phyloP scores from a whole-genome alignment of 371 early-diverging fungal species.

The Apophysomyces trapeziformis region DNA sequence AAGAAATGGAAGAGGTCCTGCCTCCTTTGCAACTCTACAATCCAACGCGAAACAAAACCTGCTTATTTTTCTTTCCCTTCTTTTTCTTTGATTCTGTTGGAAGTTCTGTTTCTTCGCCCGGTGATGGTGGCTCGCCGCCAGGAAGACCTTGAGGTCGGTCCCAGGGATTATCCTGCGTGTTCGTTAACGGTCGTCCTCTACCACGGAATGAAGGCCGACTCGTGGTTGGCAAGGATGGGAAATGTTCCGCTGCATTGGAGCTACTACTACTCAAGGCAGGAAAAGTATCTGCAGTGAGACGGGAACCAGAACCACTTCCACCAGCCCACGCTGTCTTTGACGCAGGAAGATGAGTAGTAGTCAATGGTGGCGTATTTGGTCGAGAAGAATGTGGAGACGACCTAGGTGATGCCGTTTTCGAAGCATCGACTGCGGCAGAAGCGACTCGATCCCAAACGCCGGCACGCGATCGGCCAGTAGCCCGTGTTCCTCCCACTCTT shows the following conservation, averaged over 20 bases:
- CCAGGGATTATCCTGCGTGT: slow-evolving; percentile 25
- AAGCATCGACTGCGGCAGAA: slow-evolving; percentile 39
- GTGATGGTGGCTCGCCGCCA: slow-evolving; percentile 5
- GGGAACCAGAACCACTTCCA: background rate
- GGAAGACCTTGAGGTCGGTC: slow-evolving; percentile 23
- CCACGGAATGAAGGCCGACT: slow-evolving; percentile 35
- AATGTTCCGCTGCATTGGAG: slow-evolving; percentile 18
- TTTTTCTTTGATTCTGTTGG: slow-evolving; percentile 33
- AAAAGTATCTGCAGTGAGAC: slow-evolving; percentile 19
- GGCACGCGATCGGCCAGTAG: slow-evolving; percentile 39
- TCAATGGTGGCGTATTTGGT: slow-evolving; percentile 37
- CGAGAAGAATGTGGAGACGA: slow-evolving; percentile 46
- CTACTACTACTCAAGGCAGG: slow-evolving; percentile 24
- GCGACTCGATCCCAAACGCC: slow-evolving; percentile 55
- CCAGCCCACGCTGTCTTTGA: slow-evolving; percentile 32
- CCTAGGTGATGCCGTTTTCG: slow-evolving; percentile 26
- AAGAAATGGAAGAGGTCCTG: background rate
- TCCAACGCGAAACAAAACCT: slow-evolving; percentile 64
- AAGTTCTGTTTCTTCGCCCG: slow-evolving; percentile 14
- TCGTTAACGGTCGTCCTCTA: slow-evolving; percentile 31
- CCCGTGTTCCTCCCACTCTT: slow-evolving; percentile 35
- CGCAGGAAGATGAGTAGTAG: background rate
- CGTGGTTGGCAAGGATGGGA: slow-evolving; percentile 52
- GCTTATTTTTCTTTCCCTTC: slow-evolving; percentile 63
- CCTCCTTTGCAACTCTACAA: slow-evolving; percentile 26